Conservation (phyloP, 2,329 filamentous ascomycete species). For the Colletotrichum sp. region DNA sequence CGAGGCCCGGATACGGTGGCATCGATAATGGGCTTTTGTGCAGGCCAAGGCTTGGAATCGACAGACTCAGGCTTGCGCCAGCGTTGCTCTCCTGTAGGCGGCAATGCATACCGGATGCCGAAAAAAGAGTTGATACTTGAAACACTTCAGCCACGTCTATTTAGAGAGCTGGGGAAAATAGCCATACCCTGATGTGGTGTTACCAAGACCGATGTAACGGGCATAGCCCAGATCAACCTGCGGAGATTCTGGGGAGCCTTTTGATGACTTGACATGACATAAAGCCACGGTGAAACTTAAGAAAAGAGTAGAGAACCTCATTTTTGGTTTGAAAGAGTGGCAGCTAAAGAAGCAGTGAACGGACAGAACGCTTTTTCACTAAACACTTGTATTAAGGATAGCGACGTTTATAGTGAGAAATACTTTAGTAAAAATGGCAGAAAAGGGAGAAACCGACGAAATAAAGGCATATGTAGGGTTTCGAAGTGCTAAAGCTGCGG, state of each 20-base stretch:
- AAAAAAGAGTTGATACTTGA: neutral
- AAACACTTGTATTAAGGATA: too few species aligned
- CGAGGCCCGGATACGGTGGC: neutral
- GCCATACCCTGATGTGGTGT: neutral
- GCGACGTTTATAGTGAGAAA: too few species aligned
- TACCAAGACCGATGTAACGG: neutral
- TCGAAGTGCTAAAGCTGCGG: too few species aligned
- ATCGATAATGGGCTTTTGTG: neutral
- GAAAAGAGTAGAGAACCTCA: neutral
- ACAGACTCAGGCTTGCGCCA: neutral
- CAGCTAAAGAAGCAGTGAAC: too few species aligned
- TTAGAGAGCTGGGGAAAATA: neutral
- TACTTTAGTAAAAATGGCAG: too few species aligned
- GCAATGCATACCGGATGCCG: neutral
- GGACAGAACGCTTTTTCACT: too few species aligned
- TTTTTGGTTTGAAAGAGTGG: too few species aligned
- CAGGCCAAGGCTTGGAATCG: neutral
- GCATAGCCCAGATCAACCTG: neutral
- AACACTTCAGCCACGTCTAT: neutral
- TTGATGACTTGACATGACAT: neutral
- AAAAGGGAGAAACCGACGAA: too few species aligned
- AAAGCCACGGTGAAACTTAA: neutral
- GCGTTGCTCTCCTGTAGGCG: neutral
- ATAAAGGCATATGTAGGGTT: too few species aligned
- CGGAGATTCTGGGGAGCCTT: neutral